phyloP scores from a whole-genome alignment of 1,139 yeast genomes.

The Suhomyces chickasaworum region DNA sequence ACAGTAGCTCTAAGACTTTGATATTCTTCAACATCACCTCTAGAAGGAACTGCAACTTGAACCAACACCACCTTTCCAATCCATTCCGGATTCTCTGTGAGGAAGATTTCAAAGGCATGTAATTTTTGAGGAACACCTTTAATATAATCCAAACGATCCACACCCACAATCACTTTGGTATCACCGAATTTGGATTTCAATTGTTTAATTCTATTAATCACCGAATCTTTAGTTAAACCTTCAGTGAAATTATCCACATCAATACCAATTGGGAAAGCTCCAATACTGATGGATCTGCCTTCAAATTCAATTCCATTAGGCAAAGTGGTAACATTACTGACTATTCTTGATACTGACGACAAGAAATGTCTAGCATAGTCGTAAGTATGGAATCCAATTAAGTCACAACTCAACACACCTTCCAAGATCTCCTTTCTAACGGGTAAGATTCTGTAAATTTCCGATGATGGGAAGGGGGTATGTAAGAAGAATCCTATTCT shows the following conservation, averaged over 20 bases:
- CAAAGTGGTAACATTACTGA: constrained; percentile 71
- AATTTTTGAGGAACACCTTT: constrained; percentile 97
- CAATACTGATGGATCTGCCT: constrained; percentile 79
- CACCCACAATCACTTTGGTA: constrained; percentile 89
- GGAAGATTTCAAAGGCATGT: constrained; percentile 91
- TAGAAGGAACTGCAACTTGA: constrained; percentile 96
- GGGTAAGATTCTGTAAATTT: constrained; percentile 92
- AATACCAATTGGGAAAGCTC: constrained; percentile 98
- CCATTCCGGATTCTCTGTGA: constrained; percentile 96
- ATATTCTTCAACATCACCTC: constrained; percentile 98
- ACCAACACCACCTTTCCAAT: constrained; percentile 94
- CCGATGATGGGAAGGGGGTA: constrained; percentile 97
- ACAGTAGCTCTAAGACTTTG: constrained; percentile 92
- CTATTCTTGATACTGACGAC: constrained; percentile 85
- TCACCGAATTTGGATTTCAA: constrained; percentile 65
- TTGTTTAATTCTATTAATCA: constrained; percentile 63
- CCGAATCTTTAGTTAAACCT: constrained; percentile 68
- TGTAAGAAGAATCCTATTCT: constrained; percentile 92
- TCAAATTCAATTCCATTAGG: constrained; percentile 89
- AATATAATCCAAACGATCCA: constrained; percentile 91
- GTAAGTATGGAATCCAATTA: constrained; percentile 98
- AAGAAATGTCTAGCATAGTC: constrained; percentile 98
- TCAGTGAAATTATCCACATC: constrained; percentile 89
- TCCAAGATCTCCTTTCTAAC: constrained; percentile 89
- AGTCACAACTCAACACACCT: constrained; percentile 92